These are phyloP conservation scores for Zygoascus biomembranicola DNA, from an alignment of 805 yeast species.

Conservation along the genomic window DNA sequence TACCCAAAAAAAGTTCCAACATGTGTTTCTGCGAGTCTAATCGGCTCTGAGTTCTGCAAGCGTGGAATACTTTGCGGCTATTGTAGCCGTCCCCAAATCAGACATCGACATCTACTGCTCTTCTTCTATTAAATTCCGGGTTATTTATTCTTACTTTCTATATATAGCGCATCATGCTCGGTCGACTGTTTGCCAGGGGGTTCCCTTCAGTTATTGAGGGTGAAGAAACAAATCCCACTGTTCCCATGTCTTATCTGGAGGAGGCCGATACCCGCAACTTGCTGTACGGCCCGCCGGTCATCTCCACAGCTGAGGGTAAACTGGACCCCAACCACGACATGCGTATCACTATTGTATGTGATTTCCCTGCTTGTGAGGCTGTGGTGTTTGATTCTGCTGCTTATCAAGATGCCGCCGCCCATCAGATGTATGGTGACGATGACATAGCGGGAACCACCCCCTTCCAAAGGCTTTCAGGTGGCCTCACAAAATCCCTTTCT, in stretches of 20 bases:
- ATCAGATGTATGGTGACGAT: background rate
- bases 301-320: conserved; percentile 3
- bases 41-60: background rate
- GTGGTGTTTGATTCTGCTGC: conserved; percentile 12
- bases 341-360: conserved; percentile 15
- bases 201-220: conserved; percentile 4
- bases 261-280: conserved; percentile 18
- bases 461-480: background rate
- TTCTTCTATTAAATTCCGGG: background rate
- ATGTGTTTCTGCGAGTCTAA: background rate
- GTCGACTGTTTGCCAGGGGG: conserved; percentile 11
- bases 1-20: background rate
- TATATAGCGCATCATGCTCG: conserved; percentile 7
- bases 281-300: conserved; percentile 16
- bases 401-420: background rate
- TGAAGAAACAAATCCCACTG: conserved; percentile 3
- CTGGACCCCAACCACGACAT: conserved; percentile 14
- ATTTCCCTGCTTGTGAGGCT: conserved; percentile 8
- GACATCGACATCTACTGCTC: background rate
- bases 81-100: background rate
- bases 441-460: background rate
- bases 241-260: conserved; percentile 18
- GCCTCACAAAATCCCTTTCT: background rate
- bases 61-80: background rate
- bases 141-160: background rate